Evolutionary conservation across 2,329 filamentous ascomycete genomes (phyloP).

Genomic region (Drechmeria coniospora): DNA sequence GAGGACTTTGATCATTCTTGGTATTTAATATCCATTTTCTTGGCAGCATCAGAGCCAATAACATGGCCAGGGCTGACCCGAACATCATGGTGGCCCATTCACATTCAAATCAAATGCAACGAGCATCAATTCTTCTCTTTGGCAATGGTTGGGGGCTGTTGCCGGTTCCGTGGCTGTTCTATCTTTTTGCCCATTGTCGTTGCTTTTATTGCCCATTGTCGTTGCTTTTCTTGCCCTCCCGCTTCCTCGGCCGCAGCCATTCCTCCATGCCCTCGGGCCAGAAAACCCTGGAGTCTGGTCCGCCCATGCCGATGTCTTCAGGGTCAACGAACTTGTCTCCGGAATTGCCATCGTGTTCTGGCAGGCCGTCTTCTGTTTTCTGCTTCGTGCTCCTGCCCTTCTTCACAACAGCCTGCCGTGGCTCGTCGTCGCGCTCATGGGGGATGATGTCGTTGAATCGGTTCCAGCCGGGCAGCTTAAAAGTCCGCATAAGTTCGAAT

Average conservation of each 20-base stretch:
- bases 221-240: constrained; percentile 37
- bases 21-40: too few relatives aligned
- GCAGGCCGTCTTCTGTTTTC: constrained; percentile 14
- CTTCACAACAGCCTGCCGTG: constrained; percentile 25
- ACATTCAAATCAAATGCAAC: too few relatives aligned
- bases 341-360: constrained; percentile 22
- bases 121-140: too few relatives aligned
- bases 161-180: neutral
- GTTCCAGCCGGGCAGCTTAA: constrained; percentile 68
- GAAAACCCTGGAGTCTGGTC: constrained; percentile 65
- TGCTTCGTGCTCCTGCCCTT: constrained; percentile 21
- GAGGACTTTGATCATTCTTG: too few relatives aligned
- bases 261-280: constrained; percentile 86
- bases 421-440: constrained; percentile 61
- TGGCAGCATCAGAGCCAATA: too few relatives aligned
- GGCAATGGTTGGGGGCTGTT: too few relatives aligned
- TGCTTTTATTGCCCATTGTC: constrained; percentile 15
- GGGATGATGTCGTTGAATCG: constrained; percentile 64
- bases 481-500: constrained; percentile 82
- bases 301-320: constrained; percentile 74
- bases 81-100: too few relatives aligned
- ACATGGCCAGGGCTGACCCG: too few relatives aligned
- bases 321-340: constrained; percentile 37
- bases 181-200: constrained; percentile 17
- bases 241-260: constrained; percentile 72